Evolutionary conservation across 257 asterid species (phyloP), one percentile per base, ranked within the genome.

Genomic region (Ligustrum vulgare): DNA sequence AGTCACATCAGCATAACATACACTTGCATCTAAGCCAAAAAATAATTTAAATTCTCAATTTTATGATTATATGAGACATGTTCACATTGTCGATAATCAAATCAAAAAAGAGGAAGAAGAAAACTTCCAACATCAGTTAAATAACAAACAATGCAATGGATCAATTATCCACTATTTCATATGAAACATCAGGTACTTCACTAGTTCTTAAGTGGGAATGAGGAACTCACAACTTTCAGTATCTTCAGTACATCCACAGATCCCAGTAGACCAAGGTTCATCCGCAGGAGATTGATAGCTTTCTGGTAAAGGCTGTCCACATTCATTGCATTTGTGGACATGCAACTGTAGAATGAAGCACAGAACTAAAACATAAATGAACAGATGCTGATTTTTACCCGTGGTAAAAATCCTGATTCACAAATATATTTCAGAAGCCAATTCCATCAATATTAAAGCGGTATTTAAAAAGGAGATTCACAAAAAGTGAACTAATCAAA

Each of bases 241-340:
- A 85, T 95, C 98, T 80, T 93, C 84, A 71, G 93, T 78, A 71
- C 99, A 95, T 39, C 89, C 92, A 75, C 87, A 93, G 70, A 95
- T 90, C 78, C 97, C 99, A 72, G 97, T 89, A 41, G 87, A 82
- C 99, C 99, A 95, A 51, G 99, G 98, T 80, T 95, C 99, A 71
- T 93, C 97, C 0, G 98, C 90, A 66, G 97, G 98, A 67, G 94
- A 89, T 80, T 83, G 93, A 84, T 87, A 93, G 84, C 98, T 95
- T 84, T 95, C 99, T 36, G 99, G 98, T 83, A 95, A 81, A 76
- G 98, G 86, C 80, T 95, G 98, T 63, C 98, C 98, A 82, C 99
- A 95, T 77, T 93, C 98, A 69, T 87, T 79, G 87, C 99, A 95
- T 89, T 89, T 93, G 80, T 79, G 96, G 69, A 83, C 96, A 80